Conservation (phyloP, 2,329 filamentous ascomycete genomes). For the Aspergillus flavus region DNA sequence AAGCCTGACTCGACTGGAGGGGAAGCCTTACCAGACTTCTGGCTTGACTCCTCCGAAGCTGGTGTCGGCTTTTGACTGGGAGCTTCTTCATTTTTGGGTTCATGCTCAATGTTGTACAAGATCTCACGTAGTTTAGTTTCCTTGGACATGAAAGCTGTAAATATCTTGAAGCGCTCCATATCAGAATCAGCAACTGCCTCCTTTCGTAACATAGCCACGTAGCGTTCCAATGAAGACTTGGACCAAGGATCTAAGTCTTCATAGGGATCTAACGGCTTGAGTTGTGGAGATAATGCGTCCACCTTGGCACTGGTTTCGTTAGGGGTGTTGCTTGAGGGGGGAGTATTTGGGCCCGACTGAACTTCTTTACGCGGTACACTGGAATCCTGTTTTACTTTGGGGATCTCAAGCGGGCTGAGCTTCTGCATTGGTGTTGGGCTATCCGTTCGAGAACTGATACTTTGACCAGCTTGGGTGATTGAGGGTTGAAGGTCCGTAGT, state of each 20-base stretch:
- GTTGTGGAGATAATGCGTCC: slow-evolving; percentile 12
- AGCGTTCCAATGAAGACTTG: slow-evolving; percentile 57
- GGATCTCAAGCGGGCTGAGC: slow-evolving; percentile 16
- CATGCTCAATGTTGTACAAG: slow-evolving; percentile 52
- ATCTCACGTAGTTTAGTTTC: slow-evolving; percentile 52
- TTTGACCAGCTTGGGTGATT: slow-evolving; percentile 13
- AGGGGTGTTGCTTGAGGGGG: not conserved
- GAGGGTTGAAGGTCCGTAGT: slow-evolving; percentile 23
- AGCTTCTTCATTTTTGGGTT: slow-evolving; percentile 28
- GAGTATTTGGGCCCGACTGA: not conserved
- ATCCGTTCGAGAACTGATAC: slow-evolving; percentile 9
- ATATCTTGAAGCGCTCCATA: slow-evolving; percentile 56
- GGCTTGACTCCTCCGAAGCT: slow-evolving; percentile 6
- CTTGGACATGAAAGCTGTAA: slow-evolving; percentile 53
- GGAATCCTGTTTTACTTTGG: slow-evolving; percentile 15
- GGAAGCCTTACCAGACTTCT: slow-evolving; percentile 13
- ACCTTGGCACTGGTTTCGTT: slow-evolving; percentile 10
- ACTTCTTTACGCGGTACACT: slow-evolving; percentile 5
- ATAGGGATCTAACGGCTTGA: slow-evolving; percentile 46
- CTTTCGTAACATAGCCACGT: slow-evolving; percentile 56
- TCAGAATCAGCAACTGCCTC: slow-evolving; percentile 53
- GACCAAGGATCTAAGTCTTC: slow-evolving; percentile 61
- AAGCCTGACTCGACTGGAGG: slow-evolving; percentile 33
- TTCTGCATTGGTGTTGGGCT: slow-evolving; percentile 15
- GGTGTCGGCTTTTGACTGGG: slow-evolving; percentile 14